Percentiles rank a stretch among this genome's conserved stretches.
phyloP scores from a whole-genome alignment of 331 rosid genomes.

The Malus hybrid region DNA sequence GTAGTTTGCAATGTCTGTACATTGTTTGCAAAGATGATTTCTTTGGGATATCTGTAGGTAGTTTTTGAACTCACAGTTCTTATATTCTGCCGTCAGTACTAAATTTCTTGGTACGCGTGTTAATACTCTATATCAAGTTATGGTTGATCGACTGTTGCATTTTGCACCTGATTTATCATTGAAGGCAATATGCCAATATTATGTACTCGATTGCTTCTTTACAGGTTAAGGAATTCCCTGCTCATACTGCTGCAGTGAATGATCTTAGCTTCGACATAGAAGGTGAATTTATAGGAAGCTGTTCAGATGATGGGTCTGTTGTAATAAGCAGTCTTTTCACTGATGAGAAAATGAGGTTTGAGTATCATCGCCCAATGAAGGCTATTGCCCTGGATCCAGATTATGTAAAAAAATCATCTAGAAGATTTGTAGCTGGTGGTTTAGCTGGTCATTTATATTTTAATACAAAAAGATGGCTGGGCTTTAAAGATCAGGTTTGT shows the following conservation, averaged over 20 bases:
- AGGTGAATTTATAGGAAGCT: constrained; percentile 92
- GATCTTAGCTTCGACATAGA: constrained; percentile 84
- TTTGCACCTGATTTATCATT: neutral
- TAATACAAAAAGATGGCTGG: constrained; percentile 87
- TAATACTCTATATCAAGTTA: neutral
- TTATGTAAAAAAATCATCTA: constrained; percentile 61
- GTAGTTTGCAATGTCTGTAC: neutral
- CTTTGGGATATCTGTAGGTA: neutral
- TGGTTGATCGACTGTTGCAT: constrained; percentile 3
- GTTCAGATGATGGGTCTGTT: constrained; percentile 89
- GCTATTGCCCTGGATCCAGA: constrained; percentile 90
- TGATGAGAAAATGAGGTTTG: constrained; percentile 80
- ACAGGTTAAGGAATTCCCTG: constrained; percentile 80
- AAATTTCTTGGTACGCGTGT: neutral
- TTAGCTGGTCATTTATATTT: constrained; percentile 82
- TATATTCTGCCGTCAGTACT: neutral
- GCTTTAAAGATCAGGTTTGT: constrained; percentile 86
- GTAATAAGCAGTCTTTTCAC: constrained; percentile 80
- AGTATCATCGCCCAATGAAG: constrained; percentile 93
- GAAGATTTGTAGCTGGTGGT: constrained; percentile 94
- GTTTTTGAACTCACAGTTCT: neutral
- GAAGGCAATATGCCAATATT: constrained; percentile 3
- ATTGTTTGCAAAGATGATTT: neutral
- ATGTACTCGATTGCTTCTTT: constrained; percentile 17
- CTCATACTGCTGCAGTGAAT: constrained; percentile 80